A percentile compares a stretch with the other conserved stretches of the same genome.
Conservation (phyloP, 2,329 filamentous ascomycete genomes). For the Botrytis pseudocinerea region DNA sequence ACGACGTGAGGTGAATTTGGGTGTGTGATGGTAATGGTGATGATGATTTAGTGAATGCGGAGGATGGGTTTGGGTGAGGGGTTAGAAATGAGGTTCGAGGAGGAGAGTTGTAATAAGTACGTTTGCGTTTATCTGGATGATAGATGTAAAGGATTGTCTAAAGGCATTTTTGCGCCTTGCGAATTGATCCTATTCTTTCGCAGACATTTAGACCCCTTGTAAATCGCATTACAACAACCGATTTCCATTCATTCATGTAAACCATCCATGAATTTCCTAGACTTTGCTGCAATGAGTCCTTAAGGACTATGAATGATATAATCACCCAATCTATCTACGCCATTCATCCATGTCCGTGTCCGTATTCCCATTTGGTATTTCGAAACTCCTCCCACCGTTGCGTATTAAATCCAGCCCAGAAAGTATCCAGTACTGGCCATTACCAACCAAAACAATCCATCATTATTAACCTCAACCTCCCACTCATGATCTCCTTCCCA, state of each 20-base stretch:
- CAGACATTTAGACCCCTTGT: not conserved
- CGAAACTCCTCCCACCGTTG: not conserved
- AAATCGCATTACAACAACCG: no score
- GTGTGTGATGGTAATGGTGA: not conserved
- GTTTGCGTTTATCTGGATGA: not conserved
- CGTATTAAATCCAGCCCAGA: not conserved
- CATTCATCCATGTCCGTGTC: not conserved
- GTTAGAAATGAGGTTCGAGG: not conserved
- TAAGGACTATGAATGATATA: not conserved
- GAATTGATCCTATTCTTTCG: not conserved
- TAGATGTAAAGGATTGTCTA: not conserved
- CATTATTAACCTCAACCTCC: not conserved
- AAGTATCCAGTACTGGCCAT: not conserved
- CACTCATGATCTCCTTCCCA: constrained; percentile 7
- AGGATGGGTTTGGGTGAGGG: not conserved
- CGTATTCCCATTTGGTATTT: not conserved
- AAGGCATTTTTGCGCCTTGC: not conserved
- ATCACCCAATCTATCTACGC: not conserved
- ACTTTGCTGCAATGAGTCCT: not conserved
- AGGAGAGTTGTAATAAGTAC: not conserved
- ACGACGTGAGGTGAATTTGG: not conserved
- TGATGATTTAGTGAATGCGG: not conserved
- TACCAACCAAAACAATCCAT: not conserved
- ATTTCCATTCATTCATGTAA: not conserved
- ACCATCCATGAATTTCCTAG: not conserved